Base-by-base conservation (phyloP, 2,329 filamentous ascomycete species). In the Apiospora saccharicola region DNA sequence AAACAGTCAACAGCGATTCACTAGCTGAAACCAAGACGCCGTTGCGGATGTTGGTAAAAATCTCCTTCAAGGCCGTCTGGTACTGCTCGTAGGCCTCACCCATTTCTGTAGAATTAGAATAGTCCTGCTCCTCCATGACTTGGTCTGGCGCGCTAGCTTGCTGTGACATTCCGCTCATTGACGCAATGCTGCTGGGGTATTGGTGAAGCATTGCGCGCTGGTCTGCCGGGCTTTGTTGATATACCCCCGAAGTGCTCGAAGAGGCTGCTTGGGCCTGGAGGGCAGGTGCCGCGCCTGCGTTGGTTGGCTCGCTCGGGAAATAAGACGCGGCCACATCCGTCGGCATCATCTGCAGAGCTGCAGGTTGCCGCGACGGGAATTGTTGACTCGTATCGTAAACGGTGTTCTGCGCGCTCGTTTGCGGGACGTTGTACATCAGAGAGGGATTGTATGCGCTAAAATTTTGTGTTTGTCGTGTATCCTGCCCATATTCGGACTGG, bases 351-450 rank as follows among this genome's bases (percentile, higher is more conserved):
- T 94, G 93, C 84, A 96, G 90, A 74, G 89, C 90, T 87, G 92
- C 90, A 84, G 92, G 89, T 80, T 94, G 93, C 85, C 93, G 91
- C 77, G 91, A 86, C 79, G 91, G 88, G 85, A 94, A 97, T 80
- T 92, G 92, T 84, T 91, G 89, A 81, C 91, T 90, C 80, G 90
- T 85, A 82, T 96, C 93, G 85, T 97, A 97, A 83, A 92, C 86
- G 85, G 90, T 82, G 84, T 85, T 86, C 83, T 90, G 89, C 75
- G 87, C 84, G 74, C 85, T 86, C 78, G 90, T 85, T 80, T 91
- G 91, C 80, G 88, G 86, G 78, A 95, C 92, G 84, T 91, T 92
- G 86, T 97, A 97, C 88, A 96, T 92, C 85, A 96, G 90, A 75
- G 90, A 89, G 71, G 91, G 83, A 78, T 86, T 91, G 86, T 89